phyloP scores from a whole-genome alignment of 2,329 filamentous ascomycete genomes.

The Verticillium alfalfae region DNA sequence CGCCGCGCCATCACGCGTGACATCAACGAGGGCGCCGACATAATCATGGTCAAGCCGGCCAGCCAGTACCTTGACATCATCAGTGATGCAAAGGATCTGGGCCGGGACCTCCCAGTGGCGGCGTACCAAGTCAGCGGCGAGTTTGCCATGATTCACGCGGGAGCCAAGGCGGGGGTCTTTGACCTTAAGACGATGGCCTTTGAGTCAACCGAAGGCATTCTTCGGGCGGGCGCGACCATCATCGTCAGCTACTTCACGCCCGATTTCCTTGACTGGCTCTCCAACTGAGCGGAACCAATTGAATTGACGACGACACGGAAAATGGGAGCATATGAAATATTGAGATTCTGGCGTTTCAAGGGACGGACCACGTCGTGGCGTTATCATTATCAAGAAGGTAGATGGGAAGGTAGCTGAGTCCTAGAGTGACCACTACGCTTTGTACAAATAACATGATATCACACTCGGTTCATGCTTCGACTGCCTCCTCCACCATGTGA shows the following conservation, averaged over 20 bases:
- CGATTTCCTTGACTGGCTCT: slow-evolving; percentile 65
- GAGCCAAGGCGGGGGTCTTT: slow-evolving; percentile 92
- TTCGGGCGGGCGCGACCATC: slow-evolving; percentile 89
- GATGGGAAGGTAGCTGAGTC: not conserved
- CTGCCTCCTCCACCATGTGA: no score
- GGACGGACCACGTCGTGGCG: not conserved
- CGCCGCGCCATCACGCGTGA: slow-evolving; percentile 86
- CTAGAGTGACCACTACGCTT: not conserved
- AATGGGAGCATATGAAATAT: not conserved
- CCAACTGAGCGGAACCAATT: slow-evolving; percentile 29
- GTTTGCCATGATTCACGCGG: slow-evolving; percentile 96
- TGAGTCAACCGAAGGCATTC: slow-evolving; percentile 87
- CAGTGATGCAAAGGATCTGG: slow-evolving; percentile 91
- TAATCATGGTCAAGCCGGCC: slow-evolving; percentile 99
- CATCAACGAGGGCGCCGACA: slow-evolving; percentile 88
- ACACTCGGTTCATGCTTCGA: no score
- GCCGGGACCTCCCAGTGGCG: slow-evolving; percentile 83
- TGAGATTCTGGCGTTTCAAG: not conserved
- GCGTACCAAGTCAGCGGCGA: slow-evolving; percentile 97
- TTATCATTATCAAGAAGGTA: not conserved
- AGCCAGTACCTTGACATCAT: slow-evolving; percentile 97
- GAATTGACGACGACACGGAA: not conserved
- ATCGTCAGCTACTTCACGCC: slow-evolving; percentile 93
- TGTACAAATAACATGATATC: not conserved
- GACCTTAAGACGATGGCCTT: slow-evolving; percentile 93